These are phyloP conservation scores for Talaromyces ruber DNA, from an alignment of 495 filamentous ascomycete species.

Conservation along the genomic window DNA sequence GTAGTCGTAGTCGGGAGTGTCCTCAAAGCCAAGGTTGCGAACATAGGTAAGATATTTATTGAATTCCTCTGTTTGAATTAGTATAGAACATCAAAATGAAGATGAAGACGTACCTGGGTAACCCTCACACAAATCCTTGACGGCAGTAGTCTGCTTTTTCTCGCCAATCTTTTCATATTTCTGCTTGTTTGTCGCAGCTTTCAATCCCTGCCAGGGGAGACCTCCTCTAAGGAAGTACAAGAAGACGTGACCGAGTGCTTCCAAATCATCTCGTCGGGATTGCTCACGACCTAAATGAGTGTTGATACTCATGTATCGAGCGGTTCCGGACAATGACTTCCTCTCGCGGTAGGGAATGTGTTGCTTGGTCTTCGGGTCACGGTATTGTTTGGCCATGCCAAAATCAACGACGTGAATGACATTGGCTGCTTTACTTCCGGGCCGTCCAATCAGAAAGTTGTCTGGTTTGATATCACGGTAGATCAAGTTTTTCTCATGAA, in stretches of 20 bases:
- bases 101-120: constrained; percentile 60
- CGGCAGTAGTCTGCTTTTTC: constrained; percentile 96
- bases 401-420: constrained; percentile 99
- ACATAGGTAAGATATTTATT: constrained; percentile 96
- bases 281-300: constrained; percentile 96
- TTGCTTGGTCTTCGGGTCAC: constrained; percentile 98
- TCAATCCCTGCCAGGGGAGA: constrained; percentile 95
- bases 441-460: constrained; percentile 98
- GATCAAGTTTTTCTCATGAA: constrained; percentile 99
- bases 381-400: constrained; percentile 99
- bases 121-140: constrained; percentile 94
- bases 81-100: neutral
- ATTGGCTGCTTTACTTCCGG: constrained; percentile 84
- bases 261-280: constrained; percentile 91
- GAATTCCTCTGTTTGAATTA: constrained; percentile 65
- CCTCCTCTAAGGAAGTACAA: constrained; percentile 98
- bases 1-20: constrained; percentile 98
- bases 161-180: constrained; percentile 99
- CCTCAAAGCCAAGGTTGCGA: constrained; percentile 95
- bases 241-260: constrained; percentile 95
- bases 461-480: constrained; percentile 99
- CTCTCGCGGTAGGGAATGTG: constrained; percentile 98
- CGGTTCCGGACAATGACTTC: constrained; percentile 94
- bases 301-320: constrained; percentile 99
- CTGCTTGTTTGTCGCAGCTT: constrained; percentile 99